Evolutionary conservation across 164 flowering plant genomes (phyloP).

Genomic region (Warburgia ugandensis): DNA sequence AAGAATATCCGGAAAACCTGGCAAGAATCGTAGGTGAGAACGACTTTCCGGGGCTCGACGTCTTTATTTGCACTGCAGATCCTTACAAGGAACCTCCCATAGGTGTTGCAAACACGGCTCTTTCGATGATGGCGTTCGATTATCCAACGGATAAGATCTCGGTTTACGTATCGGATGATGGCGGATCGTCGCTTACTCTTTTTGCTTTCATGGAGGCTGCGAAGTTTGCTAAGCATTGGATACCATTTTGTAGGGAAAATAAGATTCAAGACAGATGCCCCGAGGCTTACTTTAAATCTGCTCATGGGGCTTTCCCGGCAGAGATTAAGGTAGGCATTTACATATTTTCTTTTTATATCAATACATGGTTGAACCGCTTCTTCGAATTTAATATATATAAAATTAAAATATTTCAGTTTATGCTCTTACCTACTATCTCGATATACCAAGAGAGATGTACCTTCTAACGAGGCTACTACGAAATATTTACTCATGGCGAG

Average conservation of each 20-base stretch:
- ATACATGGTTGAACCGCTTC: background rate
- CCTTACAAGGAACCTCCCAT: conserved; percentile 29
- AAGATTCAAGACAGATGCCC: conserved; percentile 16
- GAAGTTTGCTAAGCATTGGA: conserved; percentile 22
- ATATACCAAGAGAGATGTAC: too few relatives aligned
- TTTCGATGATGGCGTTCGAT: conserved; percentile 24
- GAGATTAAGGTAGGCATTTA: conserved; percentile 19
- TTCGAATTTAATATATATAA: background rate
- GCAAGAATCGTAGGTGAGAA: background rate
- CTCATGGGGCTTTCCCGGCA: background rate
- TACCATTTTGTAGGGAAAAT: conserved; percentile 21
- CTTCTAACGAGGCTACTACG: too few relatives aligned
- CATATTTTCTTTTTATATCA: background rate
- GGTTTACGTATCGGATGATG: conserved; percentile 30
- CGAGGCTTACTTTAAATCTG: conserved; percentile 15
- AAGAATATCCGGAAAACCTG: conserved; percentile 19
- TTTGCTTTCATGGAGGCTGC: conserved; percentile 31
- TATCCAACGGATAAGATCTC: conserved; percentile 22
- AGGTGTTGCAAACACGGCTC: conserved; percentile 18
- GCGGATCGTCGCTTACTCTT: conserved; percentile 24
- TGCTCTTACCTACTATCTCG: too few relatives aligned
- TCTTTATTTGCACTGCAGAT: conserved; percentile 32
- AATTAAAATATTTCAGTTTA: background rate
- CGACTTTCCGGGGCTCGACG: conserved; percentile 22
- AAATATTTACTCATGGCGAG: too few relatives aligned